A percentile compares a stretch with the other conserved stretches of the same genome.
phyloP scores from a whole-genome alignment of 2,329 filamentous ascomycete species.

The Pseudogymnoascus sp. region DNA sequence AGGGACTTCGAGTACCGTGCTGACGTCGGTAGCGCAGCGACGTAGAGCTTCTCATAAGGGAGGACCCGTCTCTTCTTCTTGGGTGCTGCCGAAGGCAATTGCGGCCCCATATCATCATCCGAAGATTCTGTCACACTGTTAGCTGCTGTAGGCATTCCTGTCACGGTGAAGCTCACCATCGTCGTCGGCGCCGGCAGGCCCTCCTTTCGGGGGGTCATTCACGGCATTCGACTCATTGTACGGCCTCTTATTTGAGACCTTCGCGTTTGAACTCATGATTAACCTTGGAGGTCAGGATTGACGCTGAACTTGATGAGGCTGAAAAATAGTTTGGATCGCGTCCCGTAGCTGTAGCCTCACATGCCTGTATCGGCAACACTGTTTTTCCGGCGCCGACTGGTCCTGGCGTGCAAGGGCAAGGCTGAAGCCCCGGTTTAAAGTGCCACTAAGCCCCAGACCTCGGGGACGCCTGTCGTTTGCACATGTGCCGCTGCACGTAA shows the following conservation, averaged over 20 bases:
- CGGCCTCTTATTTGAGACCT: conserved; percentile 4
- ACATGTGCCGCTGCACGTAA: background rate
- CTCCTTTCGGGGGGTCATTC: conserved; percentile 4
- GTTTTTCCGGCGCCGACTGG: background rate
- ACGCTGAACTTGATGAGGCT: background rate
- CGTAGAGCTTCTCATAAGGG: conserved; percentile 90
- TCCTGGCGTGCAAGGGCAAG: background rate
- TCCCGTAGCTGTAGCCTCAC: background rate
- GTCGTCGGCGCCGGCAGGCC: background rate
- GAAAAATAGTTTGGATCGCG: conserved; percentile 8
- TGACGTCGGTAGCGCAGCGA: conserved; percentile 78
- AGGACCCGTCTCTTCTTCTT: conserved; percentile 90
- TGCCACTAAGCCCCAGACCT: conserved; percentile 1
- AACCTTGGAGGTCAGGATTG: background rate
- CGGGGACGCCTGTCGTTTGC: background rate
- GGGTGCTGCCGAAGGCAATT: conserved; percentile 71
- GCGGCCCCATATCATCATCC: conserved; percentile 88
- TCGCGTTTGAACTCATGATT: background rate
- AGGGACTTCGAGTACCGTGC: conserved; percentile 85
- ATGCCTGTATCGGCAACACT: background rate
- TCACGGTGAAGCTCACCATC: background rate
- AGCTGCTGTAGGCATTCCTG: background rate
- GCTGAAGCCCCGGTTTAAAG: background rate
- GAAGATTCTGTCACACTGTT: conserved; percentile 45
- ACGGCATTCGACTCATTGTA: conserved; percentile 3